Base-by-base conservation (phyloP, 768 basidiomycete species). In the Paxillus ammoniavirescens region DNA sequence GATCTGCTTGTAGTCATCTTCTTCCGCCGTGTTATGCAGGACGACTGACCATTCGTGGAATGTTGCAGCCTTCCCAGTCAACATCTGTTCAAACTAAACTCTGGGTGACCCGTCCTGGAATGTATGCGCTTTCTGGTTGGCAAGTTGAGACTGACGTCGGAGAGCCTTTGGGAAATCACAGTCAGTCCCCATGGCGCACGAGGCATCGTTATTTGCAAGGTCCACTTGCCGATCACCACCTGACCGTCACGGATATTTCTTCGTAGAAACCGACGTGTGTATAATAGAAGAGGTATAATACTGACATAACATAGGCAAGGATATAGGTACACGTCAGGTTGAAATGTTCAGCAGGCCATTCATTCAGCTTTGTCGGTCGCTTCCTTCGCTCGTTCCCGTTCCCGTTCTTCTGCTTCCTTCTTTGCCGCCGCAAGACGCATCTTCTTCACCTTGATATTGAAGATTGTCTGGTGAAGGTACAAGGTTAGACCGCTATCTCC, bases 401-500 rank as follows among this genome's bases (percentile, higher is more conserved):
- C 59, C 54, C 75, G 72, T 40, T 73, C 71, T 40, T 69, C 67
- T 37, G 56, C 48, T 63, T 82, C 79, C 62, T 82, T 83, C 61
- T 75, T 80, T 47, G 75, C 71, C 6, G 77, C 79, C 33, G 80
- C 81, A 38, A 84, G 69, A 17, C 76, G 79, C 52, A 83, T 58
- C 62, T 79, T 79, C 74, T 92, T 91, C 53, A 85, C 74, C 56
- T 83, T 82, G 56, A 83, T 78, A 66, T 89, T 92, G 74, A 89
- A 85, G 66, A 83, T 78, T 4, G 86, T 89, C 87, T 88, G 56
- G 44, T 23, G 26, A 30, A 49, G 15, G 42, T 21, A 28, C 28
- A 40, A 8, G 40, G 36, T 55, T 45, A 51, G 53, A 52, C 26
- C 1, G n/a, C 8, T 17, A 46, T 9, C 8, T 17, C 43, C 37